A percentile compares a stretch with the other conserved stretches of the same genome.
phyloP scores from a whole-genome alignment of 2,329 filamentous ascomycete species.

The Calonectria pseudoreteaudii region DNA sequence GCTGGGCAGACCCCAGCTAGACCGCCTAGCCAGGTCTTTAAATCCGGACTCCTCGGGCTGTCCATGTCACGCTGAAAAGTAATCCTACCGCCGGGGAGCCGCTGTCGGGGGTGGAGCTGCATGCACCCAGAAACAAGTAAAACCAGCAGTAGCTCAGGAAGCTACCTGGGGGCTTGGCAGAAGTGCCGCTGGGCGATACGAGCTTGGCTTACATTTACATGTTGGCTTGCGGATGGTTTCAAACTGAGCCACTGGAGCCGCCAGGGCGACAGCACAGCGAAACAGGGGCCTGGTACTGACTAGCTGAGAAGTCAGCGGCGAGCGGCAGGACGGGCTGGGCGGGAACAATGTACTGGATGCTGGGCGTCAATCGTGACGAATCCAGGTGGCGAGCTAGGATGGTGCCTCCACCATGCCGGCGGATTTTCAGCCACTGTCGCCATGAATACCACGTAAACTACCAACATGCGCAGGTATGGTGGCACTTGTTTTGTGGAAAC shows the following conservation, averaged over 20 bases:
- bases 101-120: constrained; percentile 1
- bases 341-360: constrained; percentile 23
- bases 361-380: constrained; percentile 38
- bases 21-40: neutral
- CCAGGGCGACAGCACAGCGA: constrained; percentile 26
- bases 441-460: constrained; percentile 14
- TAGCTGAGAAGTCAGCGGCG: constrained; percentile 20
- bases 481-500: constrained; percentile 11
- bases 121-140: constrained; percentile 4
- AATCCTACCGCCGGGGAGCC: constrained; percentile 8
- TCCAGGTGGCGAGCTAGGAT: constrained; percentile 27
- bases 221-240: constrained; percentile 20
- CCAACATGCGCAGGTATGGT: constrained; percentile 16
- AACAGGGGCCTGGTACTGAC: constrained; percentile 24
- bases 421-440: constrained; percentile 34
- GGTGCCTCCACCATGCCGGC: constrained; percentile 29
- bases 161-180: constrained; percentile 18
- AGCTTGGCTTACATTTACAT: constrained; percentile 26
- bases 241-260: constrained; percentile 24
- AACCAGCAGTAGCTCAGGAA: neutral
- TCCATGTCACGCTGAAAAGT: constrained; percentile 22
- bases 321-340: constrained; percentile 27
- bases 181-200: constrained; percentile 21
- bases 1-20: neutral
- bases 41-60: constrained; percentile 15